Conservation (phyloP, 2,329 filamentous ascomycete species). For the Xylaria sp. region DNA sequence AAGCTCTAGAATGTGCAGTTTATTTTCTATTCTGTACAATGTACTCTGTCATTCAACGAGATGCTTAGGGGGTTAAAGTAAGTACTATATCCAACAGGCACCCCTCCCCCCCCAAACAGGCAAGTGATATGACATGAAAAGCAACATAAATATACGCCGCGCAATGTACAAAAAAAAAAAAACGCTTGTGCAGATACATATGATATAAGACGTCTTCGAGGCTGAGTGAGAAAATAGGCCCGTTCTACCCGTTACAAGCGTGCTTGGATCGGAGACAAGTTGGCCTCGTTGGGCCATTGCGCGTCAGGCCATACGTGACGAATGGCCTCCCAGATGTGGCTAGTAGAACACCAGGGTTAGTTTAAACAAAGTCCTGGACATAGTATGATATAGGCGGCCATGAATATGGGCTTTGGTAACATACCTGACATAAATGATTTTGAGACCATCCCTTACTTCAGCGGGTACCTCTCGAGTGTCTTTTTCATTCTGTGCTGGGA, state of each 20-base stretch:
- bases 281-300: conserved; percentile 79
- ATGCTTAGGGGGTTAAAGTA: background rate
- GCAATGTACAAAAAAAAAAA: conserved; percentile 34
- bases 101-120: background rate
- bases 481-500: conserved; percentile 90
- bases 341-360: conserved; percentile 51
- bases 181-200: conserved; percentile 34
- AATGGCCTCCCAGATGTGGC: conserved; percentile 95
- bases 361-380: conserved; percentile 20
- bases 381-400: conserved; percentile 14
- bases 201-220: conserved; percentile 6
- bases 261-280: conserved; percentile 77
- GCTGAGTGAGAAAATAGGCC: conserved; percentile 8
- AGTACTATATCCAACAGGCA: conserved; percentile 1
- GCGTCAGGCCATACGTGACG: conserved; percentile 90
- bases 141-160: conserved; percentile 22
- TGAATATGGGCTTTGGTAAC: conserved; percentile 48
- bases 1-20: conserved; percentile 1
- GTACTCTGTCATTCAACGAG: background rate
- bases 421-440: conserved; percentile 90
- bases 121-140: conserved; percentile 14
- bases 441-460: conserved; percentile 86
- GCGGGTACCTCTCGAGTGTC: conserved; percentile 90
- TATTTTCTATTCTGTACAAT: conserved; percentile 20
- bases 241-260: conserved; percentile 67